Conservation (phyloP, 192 early-diverging fungal species). For the Coemansia asiatica region DNA sequence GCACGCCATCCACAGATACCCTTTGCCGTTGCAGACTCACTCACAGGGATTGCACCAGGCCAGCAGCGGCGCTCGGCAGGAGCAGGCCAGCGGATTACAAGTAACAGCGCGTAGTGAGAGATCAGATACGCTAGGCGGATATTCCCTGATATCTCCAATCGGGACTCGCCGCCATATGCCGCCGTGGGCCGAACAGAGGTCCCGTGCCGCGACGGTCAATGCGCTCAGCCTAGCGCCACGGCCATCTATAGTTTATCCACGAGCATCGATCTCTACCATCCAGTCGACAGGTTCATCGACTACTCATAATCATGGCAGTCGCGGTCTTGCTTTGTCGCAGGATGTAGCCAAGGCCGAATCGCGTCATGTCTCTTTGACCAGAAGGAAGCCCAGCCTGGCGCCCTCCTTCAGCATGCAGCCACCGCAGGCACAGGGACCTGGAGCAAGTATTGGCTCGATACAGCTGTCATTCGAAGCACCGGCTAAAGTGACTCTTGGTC, state of each 20-base stretch:
- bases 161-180: not conserved
- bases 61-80: constrained; percentile 3
- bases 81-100: constrained; percentile 5
- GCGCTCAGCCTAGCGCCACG: constrained; percentile 14
- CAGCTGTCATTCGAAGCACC: constrained; percentile 41
- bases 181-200: constrained; percentile 15
- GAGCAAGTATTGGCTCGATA: constrained; percentile 6
- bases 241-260: constrained; percentile 9
- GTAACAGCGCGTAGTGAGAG: constrained; percentile 8
- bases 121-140: constrained; percentile 2
- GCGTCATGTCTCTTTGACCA: not conserved
- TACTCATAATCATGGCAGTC: not conserved
- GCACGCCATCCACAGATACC: not conserved
- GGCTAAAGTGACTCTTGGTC: constrained; percentile 26
- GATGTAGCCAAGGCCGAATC: not conserved
- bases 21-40: not conserved
- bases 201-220: constrained; percentile 29
- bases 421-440: constrained; percentile 1
- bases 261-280: constrained; percentile 20
- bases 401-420: constrained; percentile 2
- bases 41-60: not conserved
- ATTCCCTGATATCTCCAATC: constrained; percentile 16
- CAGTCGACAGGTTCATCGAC: constrained; percentile 4
- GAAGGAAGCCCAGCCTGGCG: constrained; percentile 4
- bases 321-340: constrained; percentile 1